Base-by-base conservation (phyloP, 495 filamentous ascomycete genomes). In the Hyaloscypha finlandica region DNA sequence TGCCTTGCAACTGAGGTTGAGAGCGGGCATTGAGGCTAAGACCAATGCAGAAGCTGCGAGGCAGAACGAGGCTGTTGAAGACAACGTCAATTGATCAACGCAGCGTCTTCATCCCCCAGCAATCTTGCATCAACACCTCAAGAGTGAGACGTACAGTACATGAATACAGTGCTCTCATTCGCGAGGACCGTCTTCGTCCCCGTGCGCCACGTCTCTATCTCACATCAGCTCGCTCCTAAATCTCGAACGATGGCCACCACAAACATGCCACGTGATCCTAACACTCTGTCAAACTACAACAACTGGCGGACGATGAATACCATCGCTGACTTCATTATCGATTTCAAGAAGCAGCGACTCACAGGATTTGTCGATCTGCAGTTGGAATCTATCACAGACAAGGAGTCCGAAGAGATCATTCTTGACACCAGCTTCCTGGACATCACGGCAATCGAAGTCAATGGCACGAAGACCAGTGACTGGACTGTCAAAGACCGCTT, bases 221-320 rank as follows among this genome's bases (percentile, higher is more conserved):
- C n/a, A 14, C 32, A 29, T 25, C 31, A 45, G 31, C 22, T n/a
- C 29, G 39, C 29, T 11, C 19, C 42, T 4, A 8, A 48, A 19
- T 12, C 60, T 30, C 65, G 65, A 19, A 80, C 73, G 59, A 88
- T 86, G 79, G 79, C 83, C 37, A 72, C 83, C n/a, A 68, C 63
- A 58, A 66, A 20, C 37, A 59, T 56, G 54, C 72, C 77, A 64
- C 85, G 90, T 71, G 94, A 99, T 77, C 94, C 94, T 16, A 97
- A 94, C 74, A 97, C 94, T 31, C 81, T 95, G 20, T 90, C 91
- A 74, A 99, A 99, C 78, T 96, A 97, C 78, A 86, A 90, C 76
- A 85, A 88, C 56, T 97, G 92, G 84, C 76, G 83, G 25, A 97
- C 92, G 29, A 90, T 83, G 67, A 91, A 97, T 77, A 92, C 91